Conservation (phyloP, 2,329 filamentous ascomycete genomes). For the Verticillium dahliae region DNA sequence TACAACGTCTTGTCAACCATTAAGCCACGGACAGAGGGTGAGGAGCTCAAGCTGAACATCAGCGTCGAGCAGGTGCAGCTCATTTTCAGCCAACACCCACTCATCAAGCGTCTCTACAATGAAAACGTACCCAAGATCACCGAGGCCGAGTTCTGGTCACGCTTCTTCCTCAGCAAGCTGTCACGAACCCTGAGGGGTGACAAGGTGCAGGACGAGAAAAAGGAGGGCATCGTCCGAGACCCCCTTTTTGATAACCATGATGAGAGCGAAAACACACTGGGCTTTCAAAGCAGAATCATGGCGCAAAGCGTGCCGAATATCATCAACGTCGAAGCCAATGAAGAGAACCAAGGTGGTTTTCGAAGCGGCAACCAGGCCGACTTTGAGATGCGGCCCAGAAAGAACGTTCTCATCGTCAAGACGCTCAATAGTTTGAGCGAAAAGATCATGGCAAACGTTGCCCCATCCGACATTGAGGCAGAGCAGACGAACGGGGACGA, state of each 20-base stretch:
- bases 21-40: conserved; percentile 71
- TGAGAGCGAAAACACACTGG: conserved; percentile 57
- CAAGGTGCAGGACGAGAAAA: conserved; percentile 71
- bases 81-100: conserved; percentile 87
- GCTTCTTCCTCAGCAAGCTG: conserved; percentile 86
- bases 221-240: conserved; percentile 46
- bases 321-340: conserved; percentile 89
- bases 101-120: conserved; percentile 86
- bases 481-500: conserved; percentile 62
- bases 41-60: conserved; percentile 72
- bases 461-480: conserved; percentile 58
- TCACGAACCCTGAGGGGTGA: conserved; percentile 91
- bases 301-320: conserved; percentile 73
- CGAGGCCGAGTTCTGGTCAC: conserved; percentile 82
- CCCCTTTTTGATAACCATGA: conserved; percentile 82
- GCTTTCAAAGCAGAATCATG: conserved; percentile 45
- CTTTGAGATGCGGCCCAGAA: conserved; percentile 76
- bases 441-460: conserved; percentile 85
- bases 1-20: conserved; percentile 93
- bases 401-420: conserved; percentile 80
- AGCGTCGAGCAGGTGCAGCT: conserved; percentile 88
- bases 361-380: conserved; percentile 80
- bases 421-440: conserved; percentile 87
- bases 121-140: conserved; percentile 80
- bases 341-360: conserved; percentile 85